Conservation (phyloP, 2,329 filamentous ascomycete species). For the Emericellopsis atlantica region DNA sequence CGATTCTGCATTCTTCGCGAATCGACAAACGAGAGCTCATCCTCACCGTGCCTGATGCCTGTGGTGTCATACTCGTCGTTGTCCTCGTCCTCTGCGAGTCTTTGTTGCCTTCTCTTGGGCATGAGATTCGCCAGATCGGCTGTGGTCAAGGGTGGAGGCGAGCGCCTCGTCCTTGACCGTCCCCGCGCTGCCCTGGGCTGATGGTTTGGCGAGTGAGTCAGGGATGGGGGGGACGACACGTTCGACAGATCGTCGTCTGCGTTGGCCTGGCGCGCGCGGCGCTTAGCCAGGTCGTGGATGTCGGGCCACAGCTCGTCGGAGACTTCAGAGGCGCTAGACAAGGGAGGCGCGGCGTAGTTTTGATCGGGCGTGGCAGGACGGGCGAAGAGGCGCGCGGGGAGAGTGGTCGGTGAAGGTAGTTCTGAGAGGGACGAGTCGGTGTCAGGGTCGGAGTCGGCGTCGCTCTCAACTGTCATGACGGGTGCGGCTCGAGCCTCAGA, state of each 20-base stretch:
- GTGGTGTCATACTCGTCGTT: constrained; percentile 36
- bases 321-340: constrained; percentile 36
- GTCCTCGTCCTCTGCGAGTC: constrained; percentile 26
- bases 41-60: constrained; percentile 37
- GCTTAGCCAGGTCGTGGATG: constrained; percentile 35
- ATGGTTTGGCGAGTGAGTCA: constrained; percentile 54
- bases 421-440: constrained; percentile 25
- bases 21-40: constrained; percentile 38
- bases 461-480: constrained; percentile 3
- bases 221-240: constrained; percentile 50
- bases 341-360: constrained; percentile 39
- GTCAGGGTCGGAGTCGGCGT: constrained; percentile 9
- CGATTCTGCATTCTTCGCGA: constrained; percentile 19
- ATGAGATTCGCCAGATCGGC: constrained; percentile 41
- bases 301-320: constrained; percentile 37
- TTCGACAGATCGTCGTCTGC: constrained; percentile 34
- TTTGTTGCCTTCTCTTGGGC: constrained; percentile 34
- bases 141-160: constrained; percentile 32
- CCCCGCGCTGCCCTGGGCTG: constrained; percentile 14
- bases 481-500: constrained; percentile 1
- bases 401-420: constrained; percentile 14
- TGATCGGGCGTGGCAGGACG: constrained; percentile 29
- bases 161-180: constrained; percentile 16
- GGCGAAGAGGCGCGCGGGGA: constrained; percentile 10
- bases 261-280: constrained; percentile 24